Base-by-base conservation (phyloP, 805 yeast species). In the Nakazawaea anatomiae region DNA sequence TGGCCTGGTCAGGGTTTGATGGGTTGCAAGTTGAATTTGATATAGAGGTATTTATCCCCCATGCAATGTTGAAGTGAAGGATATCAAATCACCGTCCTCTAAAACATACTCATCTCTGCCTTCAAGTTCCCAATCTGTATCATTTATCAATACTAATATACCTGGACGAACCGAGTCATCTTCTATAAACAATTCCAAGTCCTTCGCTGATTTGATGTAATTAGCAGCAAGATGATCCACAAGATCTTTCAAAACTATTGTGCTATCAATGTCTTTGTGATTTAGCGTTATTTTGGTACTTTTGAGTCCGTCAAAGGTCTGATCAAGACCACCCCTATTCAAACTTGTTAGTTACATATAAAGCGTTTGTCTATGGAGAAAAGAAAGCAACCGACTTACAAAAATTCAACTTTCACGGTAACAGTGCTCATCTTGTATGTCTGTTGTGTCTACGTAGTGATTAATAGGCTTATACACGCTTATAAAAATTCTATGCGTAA, bases 91-190 rank as follows among this genome's bases (percentile, higher is more conserved):
- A 10, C 87, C 84, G 45, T 77, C 69, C 65, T 88, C 86, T 12
- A 94, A 65, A n/a, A 74, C 80, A 60, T 90, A 90, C 8, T 80
- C 85, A 58, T 88, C 90, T 66, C 85, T 90, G 9, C 89, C 98
- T 64, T 90, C 96, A 11, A 92, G 68, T 61, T 92, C 99, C 98
- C 98, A 92, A 69, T 92, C 99, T 0, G 96, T 83, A 63, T 92
- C 98, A 62, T 92, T 92, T 55, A 92, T 86, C 51, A 92, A 74
- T 8, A 94, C 96, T 54, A 92, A 71, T 44, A 92, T 89, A 2
- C 99, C 99, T 0, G 98, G 96, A 47, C 98, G 80, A 11, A 89
- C 82, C 1, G 84, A 78, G 9, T 74, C 96, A 57, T 88, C 91
- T 59, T 88, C 94, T 6, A 91, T 73, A 60, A 92, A 90, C 10